Percentiles rank a stretch among this genome's conserved stretches.
phyloP scores from a whole-genome alignment of 2,329 filamentous ascomycete species.

The Penicillium janthinellum region DNA sequence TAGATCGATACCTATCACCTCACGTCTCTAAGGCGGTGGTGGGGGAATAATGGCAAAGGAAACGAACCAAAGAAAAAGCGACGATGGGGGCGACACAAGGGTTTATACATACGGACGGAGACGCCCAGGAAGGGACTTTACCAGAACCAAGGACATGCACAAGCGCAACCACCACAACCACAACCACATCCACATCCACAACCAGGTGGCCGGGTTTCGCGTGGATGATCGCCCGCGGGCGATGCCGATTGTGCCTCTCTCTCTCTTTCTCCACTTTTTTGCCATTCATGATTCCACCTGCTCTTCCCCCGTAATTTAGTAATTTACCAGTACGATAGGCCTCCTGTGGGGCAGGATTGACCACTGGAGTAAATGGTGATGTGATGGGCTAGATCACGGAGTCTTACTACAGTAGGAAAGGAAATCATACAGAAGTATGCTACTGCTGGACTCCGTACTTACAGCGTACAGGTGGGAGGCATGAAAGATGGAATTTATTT shows the following conservation, averaged over 20 bases:
- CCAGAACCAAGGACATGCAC: slow-evolving; percentile 1
- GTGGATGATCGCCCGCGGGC: slow-evolving; percentile 27
- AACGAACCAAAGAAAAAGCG: not conserved
- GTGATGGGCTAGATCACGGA: not conserved
- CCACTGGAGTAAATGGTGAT: too few relatives aligned
- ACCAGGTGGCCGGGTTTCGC: slow-evolving; percentile 15
- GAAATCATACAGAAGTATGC: too few relatives aligned
- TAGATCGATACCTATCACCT: not conserved
- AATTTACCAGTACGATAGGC: not conserved
- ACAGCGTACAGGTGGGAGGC: too few relatives aligned
- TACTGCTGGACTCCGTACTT: too few relatives aligned
- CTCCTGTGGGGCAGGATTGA: too few relatives aligned
- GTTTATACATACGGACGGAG: slow-evolving; percentile 21
- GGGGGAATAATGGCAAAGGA: not conserved
- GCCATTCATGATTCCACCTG: not conserved
- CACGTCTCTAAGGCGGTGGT: not conserved
- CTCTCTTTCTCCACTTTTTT: slow-evolving; percentile 2
- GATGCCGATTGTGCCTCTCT: slow-evolving; percentile 17
- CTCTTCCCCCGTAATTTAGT: not conserved
- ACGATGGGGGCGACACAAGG: slow-evolving; percentile 19
- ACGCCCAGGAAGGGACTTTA: not conserved
- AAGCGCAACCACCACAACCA: not conserved
- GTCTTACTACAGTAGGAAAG: too few relatives aligned
- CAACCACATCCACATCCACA: not conserved
- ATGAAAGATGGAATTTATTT: not conserved